These are phyloP conservation scores for Xylaria arbuscula DNA, from an alignment of 2,329 filamentous ascomycete species.

Conservation along the genomic window DNA sequence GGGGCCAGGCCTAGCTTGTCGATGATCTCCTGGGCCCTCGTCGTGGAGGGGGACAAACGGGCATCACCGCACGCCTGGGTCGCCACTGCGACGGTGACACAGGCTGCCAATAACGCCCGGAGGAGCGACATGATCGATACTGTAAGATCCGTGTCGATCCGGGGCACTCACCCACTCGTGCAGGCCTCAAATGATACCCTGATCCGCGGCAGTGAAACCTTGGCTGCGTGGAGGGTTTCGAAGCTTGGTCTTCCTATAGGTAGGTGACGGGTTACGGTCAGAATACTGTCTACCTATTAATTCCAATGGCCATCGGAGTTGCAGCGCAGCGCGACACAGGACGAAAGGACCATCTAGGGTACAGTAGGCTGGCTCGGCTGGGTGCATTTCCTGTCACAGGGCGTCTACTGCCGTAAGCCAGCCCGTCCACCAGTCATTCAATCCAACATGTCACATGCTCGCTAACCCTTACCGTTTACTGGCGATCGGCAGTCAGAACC, in stretches of 20 bases:
- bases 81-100: slow-evolving; percentile 27
- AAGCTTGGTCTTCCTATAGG: slow-evolving; percentile 5
- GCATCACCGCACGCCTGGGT: slow-evolving; percentile 3
- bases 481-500: slow-evolving; percentile 24
- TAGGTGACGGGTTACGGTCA: neutral
- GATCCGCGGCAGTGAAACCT: neutral
- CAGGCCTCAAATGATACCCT: slow-evolving; percentile 5
- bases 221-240: neutral
- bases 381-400: slow-evolving; percentile 11
- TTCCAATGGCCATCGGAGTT: too few relatives aligned
- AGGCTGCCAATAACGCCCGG: slow-evolving; percentile 23
- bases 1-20: slow-evolving; percentile 56
- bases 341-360: slow-evolving; percentile 1
- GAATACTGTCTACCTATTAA: too few relatives aligned
- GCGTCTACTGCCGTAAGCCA: neutral
- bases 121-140: slow-evolving; percentile 22
- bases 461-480: slow-evolving; percentile 4
- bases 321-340: neutral
- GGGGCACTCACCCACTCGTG: neutral
- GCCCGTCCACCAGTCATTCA: neutral
- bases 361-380: slow-evolving; percentile 1
- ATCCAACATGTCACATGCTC: neutral
- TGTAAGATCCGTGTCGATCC: neutral
- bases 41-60: slow-evolving; percentile 37
- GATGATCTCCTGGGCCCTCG: slow-evolving; percentile 59